These are phyloP conservation scores for Cutaneotrichosporon dermatis DNA, from an alignment of 1,284 basidiomycete genomes.

Conservation along the genomic window DNA sequence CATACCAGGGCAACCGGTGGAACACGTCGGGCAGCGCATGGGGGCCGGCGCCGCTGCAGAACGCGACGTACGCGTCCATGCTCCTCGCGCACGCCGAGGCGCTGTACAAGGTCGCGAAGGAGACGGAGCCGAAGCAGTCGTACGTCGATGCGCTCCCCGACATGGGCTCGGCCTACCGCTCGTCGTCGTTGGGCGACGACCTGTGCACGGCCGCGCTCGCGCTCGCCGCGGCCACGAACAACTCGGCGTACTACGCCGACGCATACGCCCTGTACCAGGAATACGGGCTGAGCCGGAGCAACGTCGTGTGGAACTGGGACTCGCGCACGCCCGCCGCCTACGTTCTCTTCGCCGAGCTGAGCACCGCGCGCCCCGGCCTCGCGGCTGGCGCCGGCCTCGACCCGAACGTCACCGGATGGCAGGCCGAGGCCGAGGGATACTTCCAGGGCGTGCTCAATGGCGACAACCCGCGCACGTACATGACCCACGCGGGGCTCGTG, in stretches of 20 bases:
- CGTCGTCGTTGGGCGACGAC: conserved; percentile 56
- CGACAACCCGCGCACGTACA: conserved; percentile 55
- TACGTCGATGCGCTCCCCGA: conserved; percentile 60
- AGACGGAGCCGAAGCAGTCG: conserved; percentile 39
- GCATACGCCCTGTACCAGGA: conserved; percentile 62
- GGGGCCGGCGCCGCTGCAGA: conserved; percentile 61
- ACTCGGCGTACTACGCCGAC: conserved; percentile 58
- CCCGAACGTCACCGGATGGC: conserved; percentile 62
- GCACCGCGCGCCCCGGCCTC: conserved; percentile 54
- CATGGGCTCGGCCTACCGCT: conserved; percentile 64
- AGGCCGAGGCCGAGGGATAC: conserved; percentile 65
- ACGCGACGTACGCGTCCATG: conserved; percentile 64
- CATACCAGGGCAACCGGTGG: conserved; percentile 64
- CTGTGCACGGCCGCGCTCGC: conserved; percentile 64
- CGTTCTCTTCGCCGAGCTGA: conserved; percentile 60
- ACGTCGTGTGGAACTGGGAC: conserved; percentile 83
- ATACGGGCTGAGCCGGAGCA: conserved; percentile 8
- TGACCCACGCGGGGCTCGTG: conserved; percentile 69
- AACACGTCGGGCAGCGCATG: conserved; percentile 48
- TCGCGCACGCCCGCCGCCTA: conserved; percentile 69
- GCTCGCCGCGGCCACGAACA: conserved; percentile 67
- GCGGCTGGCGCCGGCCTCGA: conserved; percentile 55
- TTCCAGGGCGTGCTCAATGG: conserved; percentile 65
- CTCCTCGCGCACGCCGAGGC: conserved; percentile 69
- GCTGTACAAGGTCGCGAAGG: conserved; percentile 67